Evolutionary conservation across 2,329 filamentous ascomycete genomes (phyloP), one percentile per base, ranked within the genome.

Genomic region (Setomelanomma holmii): DNA sequence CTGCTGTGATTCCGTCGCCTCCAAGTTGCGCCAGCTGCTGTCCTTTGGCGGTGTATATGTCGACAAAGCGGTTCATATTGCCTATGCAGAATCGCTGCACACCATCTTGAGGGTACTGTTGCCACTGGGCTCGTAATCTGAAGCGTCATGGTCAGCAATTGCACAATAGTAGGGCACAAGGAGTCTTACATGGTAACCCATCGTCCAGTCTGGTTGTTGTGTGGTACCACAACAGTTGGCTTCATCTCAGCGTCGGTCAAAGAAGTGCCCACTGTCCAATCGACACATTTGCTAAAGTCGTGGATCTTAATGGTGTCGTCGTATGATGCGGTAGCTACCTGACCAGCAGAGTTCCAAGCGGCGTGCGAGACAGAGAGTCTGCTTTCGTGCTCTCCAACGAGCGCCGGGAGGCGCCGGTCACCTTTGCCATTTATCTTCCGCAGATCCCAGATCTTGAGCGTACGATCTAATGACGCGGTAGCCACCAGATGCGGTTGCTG

Each of bases 41-140:
- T 0, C 95, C 95, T 42, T 89, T 84, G 0, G 86, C 83, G 0
- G 89, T 89, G 72, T 89, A 99, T 1, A 99, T 84, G 68, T 99
- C 95, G 1, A 98, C 91, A 64, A 97, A 98, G 1, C 95, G 86
- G 70, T 96, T 96, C 95, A 98, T 98, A 64, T 98, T 99, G 1
- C 91, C 95, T 51, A 99, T 93, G 20, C 86, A 90, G 65, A 99
- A 92, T 55, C 93, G 91, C 58, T 96, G 88, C 4, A 96, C 86
- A 6, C 88, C 87, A 52, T 95, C 91, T 27, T 82, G 78, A 0
- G 95, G 93, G 40, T 84, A 82, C 24, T 84, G 80, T 73, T 99
- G 95, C 95, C 95, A 99, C 64, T 96, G 91, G 72, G 95, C 83
- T 82, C 96, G 70, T 82, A 89, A 78, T 64, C 84, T 86, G 49